Conservation (phyloP, 768 basidiomycete species). For the Chalciporus piperatus region DNA sequence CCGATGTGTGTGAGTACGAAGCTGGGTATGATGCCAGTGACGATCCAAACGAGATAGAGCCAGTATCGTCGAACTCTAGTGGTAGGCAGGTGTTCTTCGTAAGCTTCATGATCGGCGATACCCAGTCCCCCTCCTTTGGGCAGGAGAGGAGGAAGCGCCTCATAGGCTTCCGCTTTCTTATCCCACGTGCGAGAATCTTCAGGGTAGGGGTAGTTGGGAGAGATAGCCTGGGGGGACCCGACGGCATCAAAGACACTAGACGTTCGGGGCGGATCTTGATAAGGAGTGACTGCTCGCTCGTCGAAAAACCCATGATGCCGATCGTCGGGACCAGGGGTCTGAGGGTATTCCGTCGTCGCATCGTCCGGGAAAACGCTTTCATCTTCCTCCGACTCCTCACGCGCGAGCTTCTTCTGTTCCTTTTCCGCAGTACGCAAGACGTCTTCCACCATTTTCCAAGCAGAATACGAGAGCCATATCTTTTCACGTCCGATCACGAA, state of each 20-base stretch:
- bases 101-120: slow-evolving; percentile 42
- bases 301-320: slow-evolving; percentile 33
- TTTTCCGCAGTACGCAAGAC: slow-evolving; percentile 49
- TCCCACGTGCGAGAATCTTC: slow-evolving; percentile 43
- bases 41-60: slow-evolving; percentile 51
- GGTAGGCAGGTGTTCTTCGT: slow-evolving; percentile 55
- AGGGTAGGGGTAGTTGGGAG: slow-evolving; percentile 28
- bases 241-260: slow-evolving; percentile 28
- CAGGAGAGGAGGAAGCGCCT: slow-evolving; percentile 29
- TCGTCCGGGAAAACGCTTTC: slow-evolving; percentile 43
- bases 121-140: slow-evolving; percentile 38
- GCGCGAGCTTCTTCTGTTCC: slow-evolving; percentile 41
- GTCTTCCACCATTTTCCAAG: slow-evolving; percentile 64
- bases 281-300: slow-evolving; percentile 28
- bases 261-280: slow-evolving; percentile 30
- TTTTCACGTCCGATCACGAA: slow-evolving; percentile 50
- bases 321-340: slow-evolving; percentile 24
- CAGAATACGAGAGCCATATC: slow-evolving; percentile 54
- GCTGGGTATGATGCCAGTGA: slow-evolving; percentile 56
- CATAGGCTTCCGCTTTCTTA: slow-evolving; percentile 36
- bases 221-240: slow-evolving; percentile 17
- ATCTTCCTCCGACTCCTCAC: slow-evolving; percentile 43
- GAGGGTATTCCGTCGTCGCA: slow-evolving; percentile 39
- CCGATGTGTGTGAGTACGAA: slow-evolving; percentile 50
- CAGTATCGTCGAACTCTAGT: slow-evolving; percentile 56